These are phyloP conservation scores for Astragalus glycyphyllos DNA, from an alignment of 306 rosid genomes.

Conservation along the genomic window DNA sequence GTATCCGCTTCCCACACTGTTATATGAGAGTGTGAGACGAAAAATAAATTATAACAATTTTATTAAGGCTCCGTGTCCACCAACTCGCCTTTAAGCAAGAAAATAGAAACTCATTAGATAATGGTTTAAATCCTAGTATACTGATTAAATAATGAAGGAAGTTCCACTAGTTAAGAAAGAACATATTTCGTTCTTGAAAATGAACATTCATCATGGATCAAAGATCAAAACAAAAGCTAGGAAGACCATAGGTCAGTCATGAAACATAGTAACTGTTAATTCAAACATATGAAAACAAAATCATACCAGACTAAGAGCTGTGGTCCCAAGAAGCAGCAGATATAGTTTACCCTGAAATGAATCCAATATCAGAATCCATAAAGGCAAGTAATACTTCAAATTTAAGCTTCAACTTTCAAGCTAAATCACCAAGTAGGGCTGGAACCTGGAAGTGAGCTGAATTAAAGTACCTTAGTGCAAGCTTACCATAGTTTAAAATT, in stretches of 20 bases:
- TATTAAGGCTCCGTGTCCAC: slow-evolving; percentile 19
- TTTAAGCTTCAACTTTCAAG: slow-evolving; percentile 36
- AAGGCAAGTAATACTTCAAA: slow-evolving; percentile 9
- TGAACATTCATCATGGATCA: slow-evolving; percentile 14
- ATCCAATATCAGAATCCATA: slow-evolving; percentile 36
- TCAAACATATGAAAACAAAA: slow-evolving; percentile 41
- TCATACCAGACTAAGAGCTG: slow-evolving; percentile 95
- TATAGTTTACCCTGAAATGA: slow-evolving; percentile 87
- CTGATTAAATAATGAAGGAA: slow-evolving; percentile 8
- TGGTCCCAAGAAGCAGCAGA: slow-evolving; percentile 89
- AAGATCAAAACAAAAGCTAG: slow-evolving; percentile 15
- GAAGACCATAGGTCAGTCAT: slow-evolving; percentile 1
- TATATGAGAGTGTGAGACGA: not conserved
- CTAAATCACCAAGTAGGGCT: slow-evolving; percentile 27
- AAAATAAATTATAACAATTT: not conserved
- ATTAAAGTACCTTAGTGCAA: slow-evolving; percentile 10
- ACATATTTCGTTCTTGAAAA: slow-evolving; percentile 18
- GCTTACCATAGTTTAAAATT: slow-evolving; percentile 7
- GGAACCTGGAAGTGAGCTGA: slow-evolving; percentile 1
- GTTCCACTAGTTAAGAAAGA: slow-evolving; percentile 21
- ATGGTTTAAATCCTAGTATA: slow-evolving; percentile 13
- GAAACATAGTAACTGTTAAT: slow-evolving; percentile 29
- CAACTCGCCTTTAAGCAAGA: slow-evolving; percentile 26
- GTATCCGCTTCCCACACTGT: slow-evolving; percentile 14
- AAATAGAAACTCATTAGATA: not conserved